Percentiles rank a stretch among this genome's conserved stretches.
Conservation (phyloP, 1,284 basidiomycete species). For the Schizopora paradoxa region DNA sequence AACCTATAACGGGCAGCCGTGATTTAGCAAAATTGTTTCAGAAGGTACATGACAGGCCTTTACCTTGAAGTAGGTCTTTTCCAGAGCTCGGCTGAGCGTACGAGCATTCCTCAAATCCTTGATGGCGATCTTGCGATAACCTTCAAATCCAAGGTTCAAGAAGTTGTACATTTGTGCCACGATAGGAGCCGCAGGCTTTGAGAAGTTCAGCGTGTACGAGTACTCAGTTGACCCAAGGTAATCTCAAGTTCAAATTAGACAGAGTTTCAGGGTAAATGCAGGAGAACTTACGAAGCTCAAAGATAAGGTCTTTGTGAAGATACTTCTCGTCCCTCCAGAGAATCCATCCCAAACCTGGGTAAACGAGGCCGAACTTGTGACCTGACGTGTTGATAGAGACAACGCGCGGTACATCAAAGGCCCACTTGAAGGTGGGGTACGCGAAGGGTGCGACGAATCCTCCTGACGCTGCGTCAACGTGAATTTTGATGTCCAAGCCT, state of each 20-base stretch:
- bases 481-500: slow-evolving; percentile 57
- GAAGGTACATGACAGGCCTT: not conserved
- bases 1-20: slow-evolving; percentile 24
- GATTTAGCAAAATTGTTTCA: not conserved
- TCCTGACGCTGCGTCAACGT: slow-evolving; percentile 54
- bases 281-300: slow-evolving; percentile 51
- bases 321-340: slow-evolving; percentile 52
- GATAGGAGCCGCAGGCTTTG: slow-evolving; percentile 58
- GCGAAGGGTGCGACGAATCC: slow-evolving; percentile 64
- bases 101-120: slow-evolving; percentile 61
- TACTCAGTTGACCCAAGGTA: slow-evolving; percentile 53
- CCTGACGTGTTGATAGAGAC: slow-evolving; percentile 62
- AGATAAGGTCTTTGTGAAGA: slow-evolving; percentile 60
- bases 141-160: slow-evolving; percentile 51
- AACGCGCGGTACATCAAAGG: slow-evolving; percentile 60
- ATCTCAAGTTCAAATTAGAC: slow-evolving; percentile 29
- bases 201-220: slow-evolving; percentile 62
- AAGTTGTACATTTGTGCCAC: slow-evolving; percentile 71
- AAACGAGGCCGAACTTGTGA: slow-evolving; percentile 64
- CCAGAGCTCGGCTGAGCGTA: slow-evolving; percentile 61
- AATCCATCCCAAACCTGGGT: slow-evolving; percentile 66
- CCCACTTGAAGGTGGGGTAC: slow-evolving; percentile 60
- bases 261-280: not conserved
- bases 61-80: slow-evolving; percentile 43
- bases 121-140: slow-evolving; percentile 46